A percentile compares a stretch with the other conserved stretches of the same genome.
phyloP scores from a whole-genome alignment of 164 flowering plant species.

The Malania oleifera region DNA sequence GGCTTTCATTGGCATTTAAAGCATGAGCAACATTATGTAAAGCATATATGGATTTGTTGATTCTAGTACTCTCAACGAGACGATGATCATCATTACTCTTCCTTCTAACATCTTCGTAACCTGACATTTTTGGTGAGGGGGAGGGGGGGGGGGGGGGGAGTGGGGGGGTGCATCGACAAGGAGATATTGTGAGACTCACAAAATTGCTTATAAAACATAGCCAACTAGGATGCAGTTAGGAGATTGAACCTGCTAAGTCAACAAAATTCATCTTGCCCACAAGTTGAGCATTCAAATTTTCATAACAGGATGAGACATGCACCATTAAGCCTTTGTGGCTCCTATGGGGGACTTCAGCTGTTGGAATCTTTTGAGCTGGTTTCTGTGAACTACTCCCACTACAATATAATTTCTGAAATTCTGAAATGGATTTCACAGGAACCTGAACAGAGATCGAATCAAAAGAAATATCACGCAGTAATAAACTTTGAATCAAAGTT shows the following conservation, averaged over 20 bases:
- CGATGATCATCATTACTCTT: constrained; percentile 26
- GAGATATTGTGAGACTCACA: not conserved
- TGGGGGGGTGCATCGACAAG: not conserved
- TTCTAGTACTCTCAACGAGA: constrained; percentile 36
- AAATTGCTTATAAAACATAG: not conserved
- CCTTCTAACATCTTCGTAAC: constrained; percentile 58
- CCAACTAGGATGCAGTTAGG: not conserved
- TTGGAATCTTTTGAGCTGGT: constrained; percentile 28
- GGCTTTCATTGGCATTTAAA: constrained; percentile 43
- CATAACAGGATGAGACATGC: constrained; percentile 29
- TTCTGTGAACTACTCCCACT: constrained; percentile 17
- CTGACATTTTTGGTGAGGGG: too few species aligned
- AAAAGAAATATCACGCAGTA: not conserved
- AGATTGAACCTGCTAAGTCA: constrained; percentile 62
- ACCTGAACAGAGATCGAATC: constrained; percentile 29
- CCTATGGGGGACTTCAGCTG: constrained; percentile 27
- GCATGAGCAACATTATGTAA: constrained; percentile 56
- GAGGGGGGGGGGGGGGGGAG: too few species aligned
- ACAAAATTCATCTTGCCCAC: constrained; percentile 63
- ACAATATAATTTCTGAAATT: constrained; percentile 43
- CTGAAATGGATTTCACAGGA: constrained; percentile 43
- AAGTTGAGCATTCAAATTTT: constrained; percentile 12
- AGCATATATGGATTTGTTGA: constrained; percentile 52
- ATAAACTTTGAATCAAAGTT: not conserved
- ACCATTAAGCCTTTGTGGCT: constrained; percentile 62